Base-by-base conservation (phyloP, 305 asterid species). In the Solanum chacoense region DNA sequence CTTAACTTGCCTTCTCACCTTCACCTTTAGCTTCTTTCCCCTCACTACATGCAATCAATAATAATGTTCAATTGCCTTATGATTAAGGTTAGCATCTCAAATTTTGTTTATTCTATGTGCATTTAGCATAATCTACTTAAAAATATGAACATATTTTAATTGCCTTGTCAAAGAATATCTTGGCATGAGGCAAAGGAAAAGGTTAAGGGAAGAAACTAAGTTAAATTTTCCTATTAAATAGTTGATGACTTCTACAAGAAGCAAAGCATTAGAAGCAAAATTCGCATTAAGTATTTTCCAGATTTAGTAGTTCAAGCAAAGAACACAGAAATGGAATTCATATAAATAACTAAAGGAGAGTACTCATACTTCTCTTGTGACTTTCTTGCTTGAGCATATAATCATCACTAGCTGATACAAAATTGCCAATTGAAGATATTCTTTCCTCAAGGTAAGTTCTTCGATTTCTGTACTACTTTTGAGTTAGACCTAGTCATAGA, bases 261-360 rank as follows among this genome's bases (percentile, higher is more conserved):
- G 84, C 24, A 78, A 87, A 20, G 32, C 24, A 55, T 86, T 65
- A 42, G 85, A 88, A 86, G 89, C 84, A 88, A 86, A 40, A 69
- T 63, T 79, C 6, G 67, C 18, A 5, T 73, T 29, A 12, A 38
- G 50, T 38, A 76, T 37, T 81, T 81, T 20, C 63, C 81, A 79
- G 29, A 29, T 87, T 73, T 73, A 84, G 67, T 80, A 42, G 87
- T 32, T 85, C 88, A 93, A 94, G 96, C 18, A 93, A 92, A 91
- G 93, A 90, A 92, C 91, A 89, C 38, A 80, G 42, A 20, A 35
- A 76, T 29, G 63, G 18, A 28, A 32, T 63, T 40, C 88, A 73
- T 28, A 79, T 86, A 73, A 89, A 91, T 88, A 84, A 77, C 91
- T 45, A 40, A 63, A 31, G 73, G n/a, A 85, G 20, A 59, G 89